Conservation (phyloP, 257 asterid species). For the Voacanga thouarsii region DNA sequence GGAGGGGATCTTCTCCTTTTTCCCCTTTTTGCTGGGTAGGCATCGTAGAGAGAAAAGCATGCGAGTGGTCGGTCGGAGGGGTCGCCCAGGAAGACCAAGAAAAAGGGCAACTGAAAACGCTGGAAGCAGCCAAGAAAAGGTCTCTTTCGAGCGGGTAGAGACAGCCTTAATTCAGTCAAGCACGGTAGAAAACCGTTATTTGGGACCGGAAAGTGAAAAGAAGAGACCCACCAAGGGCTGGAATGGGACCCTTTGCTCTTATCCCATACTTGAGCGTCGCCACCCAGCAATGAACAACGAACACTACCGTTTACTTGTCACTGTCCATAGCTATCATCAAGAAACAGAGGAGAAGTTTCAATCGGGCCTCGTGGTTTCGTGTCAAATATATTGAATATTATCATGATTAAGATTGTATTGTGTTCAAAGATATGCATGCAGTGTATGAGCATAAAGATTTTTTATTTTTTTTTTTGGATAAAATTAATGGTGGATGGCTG, state of each 20-base stretch:
- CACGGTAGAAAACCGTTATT: not conserved
- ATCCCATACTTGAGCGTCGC: not conserved
- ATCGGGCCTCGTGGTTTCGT: too few relatives aligned
- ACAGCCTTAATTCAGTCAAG: not conserved
- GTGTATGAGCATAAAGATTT: too few relatives aligned
- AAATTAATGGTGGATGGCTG: too few relatives aligned
- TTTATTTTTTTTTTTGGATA: too few relatives aligned
- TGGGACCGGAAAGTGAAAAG: not conserved
- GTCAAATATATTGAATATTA: too few relatives aligned
- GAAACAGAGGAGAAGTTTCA: not conserved
- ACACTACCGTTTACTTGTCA: not conserved
- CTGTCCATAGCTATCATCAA: not conserved
- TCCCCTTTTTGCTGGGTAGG: too few relatives aligned
- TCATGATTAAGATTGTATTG: too few relatives aligned
- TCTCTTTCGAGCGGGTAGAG: not conserved
- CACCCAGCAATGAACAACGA: not conserved
- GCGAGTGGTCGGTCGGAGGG: too few relatives aligned
- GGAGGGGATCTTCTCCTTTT: too few relatives aligned
- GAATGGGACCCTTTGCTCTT: not conserved
- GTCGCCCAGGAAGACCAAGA: too few relatives aligned
- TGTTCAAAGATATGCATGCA: too few relatives aligned
- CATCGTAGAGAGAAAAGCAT: too few relatives aligned
- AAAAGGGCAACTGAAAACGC: not conserved
- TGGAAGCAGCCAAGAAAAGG: slow-evolving; percentile 5
- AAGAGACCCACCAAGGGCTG: not conserved